Evolutionary conservation across 176 grass and related monocot species (phyloP).

Genomic region (Alloteropsis semialata): DNA sequence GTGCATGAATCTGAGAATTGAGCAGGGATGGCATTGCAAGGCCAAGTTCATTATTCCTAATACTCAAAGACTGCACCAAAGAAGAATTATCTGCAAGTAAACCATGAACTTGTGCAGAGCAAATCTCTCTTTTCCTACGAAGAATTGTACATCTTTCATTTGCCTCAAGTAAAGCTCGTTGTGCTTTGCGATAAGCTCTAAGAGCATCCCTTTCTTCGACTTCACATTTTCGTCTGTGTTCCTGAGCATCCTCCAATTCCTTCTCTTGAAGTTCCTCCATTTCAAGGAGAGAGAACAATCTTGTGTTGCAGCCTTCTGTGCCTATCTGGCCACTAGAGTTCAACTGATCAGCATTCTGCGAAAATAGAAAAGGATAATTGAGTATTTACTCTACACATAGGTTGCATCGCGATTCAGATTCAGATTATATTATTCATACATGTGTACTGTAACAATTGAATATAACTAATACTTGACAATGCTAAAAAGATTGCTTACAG

Average conservation of each 20-base stretch:
- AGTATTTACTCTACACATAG: slow-evolving; percentile 15
- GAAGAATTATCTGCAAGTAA: slow-evolving; percentile 59
- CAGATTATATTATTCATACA: background rate
- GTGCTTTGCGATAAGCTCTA: slow-evolving; percentile 78
- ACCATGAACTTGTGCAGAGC: slow-evolving; percentile 65
- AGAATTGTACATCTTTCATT: slow-evolving; percentile 85
- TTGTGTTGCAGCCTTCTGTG: slow-evolving; percentile 31
- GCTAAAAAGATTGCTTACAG: background rate
- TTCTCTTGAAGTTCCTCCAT: slow-evolving; percentile 77
- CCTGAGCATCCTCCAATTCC: slow-evolving; percentile 87
- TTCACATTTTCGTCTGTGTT: slow-evolving; percentile 70
- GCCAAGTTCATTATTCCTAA: slow-evolving; percentile 37
- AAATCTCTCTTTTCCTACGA: slow-evolving; percentile 69
- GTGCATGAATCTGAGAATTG: slow-evolving; percentile 30
- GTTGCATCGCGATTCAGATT: background rate
- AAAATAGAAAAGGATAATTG: slow-evolving; percentile 26
- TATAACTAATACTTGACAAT: background rate
- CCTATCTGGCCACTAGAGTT: slow-evolving; percentile 32
- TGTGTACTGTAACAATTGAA: background rate
- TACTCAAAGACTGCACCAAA: slow-evolving; percentile 34
- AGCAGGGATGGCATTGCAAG: slow-evolving; percentile 44
- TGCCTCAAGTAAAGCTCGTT: slow-evolving; percentile 81
- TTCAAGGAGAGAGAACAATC: slow-evolving; percentile 63
- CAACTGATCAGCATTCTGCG: slow-evolving; percentile 29
- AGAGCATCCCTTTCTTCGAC: slow-evolving; percentile 87